Evolutionary conservation across 306 rosid species (phyloP), one percentile per base, ranked within the genome.

Genomic region (Casuarina glauca): DNA sequence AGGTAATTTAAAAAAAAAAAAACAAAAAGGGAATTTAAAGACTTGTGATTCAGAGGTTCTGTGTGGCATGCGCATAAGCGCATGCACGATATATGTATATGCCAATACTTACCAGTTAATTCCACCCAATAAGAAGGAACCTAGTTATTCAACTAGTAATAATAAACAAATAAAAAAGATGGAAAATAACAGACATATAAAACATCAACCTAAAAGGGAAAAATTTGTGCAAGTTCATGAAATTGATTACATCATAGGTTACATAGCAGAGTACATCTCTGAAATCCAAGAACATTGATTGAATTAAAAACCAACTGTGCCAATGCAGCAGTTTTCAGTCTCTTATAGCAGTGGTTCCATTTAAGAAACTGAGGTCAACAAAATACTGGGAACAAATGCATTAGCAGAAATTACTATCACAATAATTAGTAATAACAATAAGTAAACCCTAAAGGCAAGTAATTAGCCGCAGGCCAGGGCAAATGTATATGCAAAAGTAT

Each of bases 1-100:
- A 80, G 36, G 80, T 20, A 70, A 79, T 69, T 42, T 26, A 0
- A 26, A 26, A 26, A 26, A 26, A 26, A 26, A 52, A 69, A 68
- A 85, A 50, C 44, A 26, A 26, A 51, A 45, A 43, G 49, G 68
- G 74, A 64, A 11, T 15, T 2, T 48, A 58, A 26, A 26, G 1
- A 26, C 32, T 26, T 26, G 32, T 26, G 32, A 26, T 26, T 26
- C 32, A 26, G 53, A 26, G 11, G 43, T 9, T 64, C 35, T 74
- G 17, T 9, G 48, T 3, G 38, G 43, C 41, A 70, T 69, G 48
- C 68, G 74, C 54, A 74, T 13, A 55, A 77, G 51, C 52, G 68
- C 15, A 32, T 64, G 45, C 74, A 73, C 11, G 6, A 48, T 69
- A 11, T 38, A 82, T 62, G 62, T 19, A 76, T 73, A 58, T 57